phyloP scores from a whole-genome alignment of 106 monocot genomes.

The Agapanthus africanus region DNA sequence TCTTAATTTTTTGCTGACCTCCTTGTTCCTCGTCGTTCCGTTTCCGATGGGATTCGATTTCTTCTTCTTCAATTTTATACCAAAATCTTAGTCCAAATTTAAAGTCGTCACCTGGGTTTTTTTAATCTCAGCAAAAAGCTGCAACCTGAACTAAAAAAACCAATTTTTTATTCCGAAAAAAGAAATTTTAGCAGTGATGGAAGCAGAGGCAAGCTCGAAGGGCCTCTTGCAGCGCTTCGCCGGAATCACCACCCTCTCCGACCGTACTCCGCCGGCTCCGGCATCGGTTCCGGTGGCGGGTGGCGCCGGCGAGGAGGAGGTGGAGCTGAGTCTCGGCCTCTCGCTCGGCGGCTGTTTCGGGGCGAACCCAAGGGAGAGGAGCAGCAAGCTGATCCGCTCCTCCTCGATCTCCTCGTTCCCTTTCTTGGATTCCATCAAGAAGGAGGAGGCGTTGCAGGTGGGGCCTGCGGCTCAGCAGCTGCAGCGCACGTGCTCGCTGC shows the following conservation, averaged over 20 bases:
- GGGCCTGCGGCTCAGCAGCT: no score
- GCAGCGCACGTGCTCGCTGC: no score
- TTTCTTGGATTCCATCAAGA: conserved; percentile 2
- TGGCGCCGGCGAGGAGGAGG: not conserved
- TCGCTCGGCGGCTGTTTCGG: conserved; percentile 42
- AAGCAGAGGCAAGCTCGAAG: conserved; percentile 15
- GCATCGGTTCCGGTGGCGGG: conserved; percentile 1
- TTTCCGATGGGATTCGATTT: no score
- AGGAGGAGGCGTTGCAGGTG: conserved; percentile 2
- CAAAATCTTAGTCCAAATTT: not conserved
- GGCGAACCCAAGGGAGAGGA: conserved; percentile 19
- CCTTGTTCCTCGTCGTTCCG: no score
- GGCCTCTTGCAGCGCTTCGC: conserved; percentile 43
- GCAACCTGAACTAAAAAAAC: not conserved
- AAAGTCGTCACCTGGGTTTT: not conserved
- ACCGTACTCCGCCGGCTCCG: not conserved
- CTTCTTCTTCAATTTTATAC: not conserved
- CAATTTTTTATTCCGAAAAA: not conserved
- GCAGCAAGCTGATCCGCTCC: conserved; percentile 26
- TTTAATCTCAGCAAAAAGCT: not conserved
- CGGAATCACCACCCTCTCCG: conserved; percentile 9
- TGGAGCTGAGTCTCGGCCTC: conserved; percentile 52
- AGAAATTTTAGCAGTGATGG: not conserved
- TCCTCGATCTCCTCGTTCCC: conserved; percentile 42
- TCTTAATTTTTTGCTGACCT: not conserved